A percentile compares a stretch with the other conserved stretches of the same genome.
Evolutionary conservation across 768 basidiomycete genomes (phyloP).

Genomic region (Boletellus ananas): DNA sequence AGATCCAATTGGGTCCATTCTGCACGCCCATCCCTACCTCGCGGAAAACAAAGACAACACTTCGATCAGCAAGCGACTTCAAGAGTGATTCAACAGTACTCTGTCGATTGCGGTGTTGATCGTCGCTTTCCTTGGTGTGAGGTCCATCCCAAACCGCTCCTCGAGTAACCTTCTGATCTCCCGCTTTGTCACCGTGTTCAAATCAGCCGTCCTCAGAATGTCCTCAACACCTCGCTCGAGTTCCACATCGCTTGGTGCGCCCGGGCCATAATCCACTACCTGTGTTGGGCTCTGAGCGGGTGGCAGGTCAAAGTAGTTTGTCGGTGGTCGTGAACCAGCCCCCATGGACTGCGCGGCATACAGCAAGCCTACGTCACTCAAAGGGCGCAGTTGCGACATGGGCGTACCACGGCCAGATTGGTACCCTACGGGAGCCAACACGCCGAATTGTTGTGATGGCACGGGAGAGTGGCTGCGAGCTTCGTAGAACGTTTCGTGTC

Average conservation of each 20-base stretch:
- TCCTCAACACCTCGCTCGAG: slow-evolving; percentile 73
- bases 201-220: slow-evolving; percentile 72
- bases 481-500: slow-evolving; percentile 85
- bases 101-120: slow-evolving; percentile 81
- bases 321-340: slow-evolving; percentile 63
- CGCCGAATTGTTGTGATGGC: slow-evolving; percentile 58
- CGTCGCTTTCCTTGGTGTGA: slow-evolving; percentile 62
- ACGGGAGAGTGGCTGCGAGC: slow-evolving; percentile 70
- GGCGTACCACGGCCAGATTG: slow-evolving; percentile 78
- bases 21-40: slow-evolving; percentile 7
- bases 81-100: slow-evolving; percentile 51
- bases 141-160: slow-evolving; percentile 72
- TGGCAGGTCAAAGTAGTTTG: slow-evolving; percentile 74
- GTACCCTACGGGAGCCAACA: slow-evolving; percentile 59
- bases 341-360: slow-evolving; percentile 63
- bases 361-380: slow-evolving; percentile 35
- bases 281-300: slow-evolving; percentile 49
- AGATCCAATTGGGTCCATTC: slow-evolving; percentile 23
- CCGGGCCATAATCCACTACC: slow-evolving; percentile 38
- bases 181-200: slow-evolving; percentile 90
- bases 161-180: slow-evolving; percentile 83
- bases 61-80: neutral
- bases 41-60: neutral
- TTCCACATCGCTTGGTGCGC: slow-evolving; percentile 60
- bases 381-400: slow-evolving; percentile 40